Conservation (phyloP, 2,329 filamentous ascomycete species). For the Cladosporium cucumerinum region DNA sequence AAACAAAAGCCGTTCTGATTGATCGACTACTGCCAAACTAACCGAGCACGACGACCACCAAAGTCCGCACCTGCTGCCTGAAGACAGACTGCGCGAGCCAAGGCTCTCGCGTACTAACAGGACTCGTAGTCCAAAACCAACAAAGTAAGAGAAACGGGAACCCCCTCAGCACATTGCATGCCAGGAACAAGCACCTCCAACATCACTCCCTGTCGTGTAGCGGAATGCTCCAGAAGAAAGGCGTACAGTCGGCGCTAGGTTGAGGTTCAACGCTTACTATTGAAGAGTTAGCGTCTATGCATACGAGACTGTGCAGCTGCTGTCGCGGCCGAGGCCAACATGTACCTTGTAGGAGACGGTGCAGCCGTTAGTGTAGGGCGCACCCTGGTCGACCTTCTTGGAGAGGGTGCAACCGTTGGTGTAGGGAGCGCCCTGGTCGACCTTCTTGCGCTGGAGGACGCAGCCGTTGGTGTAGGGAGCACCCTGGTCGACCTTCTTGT, state of each 20-base stretch:
- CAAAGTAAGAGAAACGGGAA: background rate
- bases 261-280: background rate
- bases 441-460: background rate
- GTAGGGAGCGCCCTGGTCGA: background rate
- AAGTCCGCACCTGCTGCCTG: background rate
- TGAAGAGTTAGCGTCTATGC: background rate
- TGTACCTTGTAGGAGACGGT: slow-evolving; percentile 1
- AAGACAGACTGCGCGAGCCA: background rate
- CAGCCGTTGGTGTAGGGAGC: background rate
- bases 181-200: background rate
- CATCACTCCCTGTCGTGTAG: background rate
- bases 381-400: background rate
- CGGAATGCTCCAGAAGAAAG: background rate
- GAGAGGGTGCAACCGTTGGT: background rate
- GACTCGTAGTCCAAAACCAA: background rate
- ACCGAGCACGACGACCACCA: background rate
- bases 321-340: background rate
- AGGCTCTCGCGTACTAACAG: background rate
- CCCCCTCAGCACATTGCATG: background rate
- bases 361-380: background rate
- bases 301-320: slow-evolving; percentile 7
- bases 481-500: background rate
- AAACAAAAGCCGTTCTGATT: slow-evolving; percentile 8
- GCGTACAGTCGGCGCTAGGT: background rate
- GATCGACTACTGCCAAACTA: background rate